phyloP scores from a whole-genome alignment of 2,329 filamentous ascomycete genomes.

The Coniella lustricola region DNA sequence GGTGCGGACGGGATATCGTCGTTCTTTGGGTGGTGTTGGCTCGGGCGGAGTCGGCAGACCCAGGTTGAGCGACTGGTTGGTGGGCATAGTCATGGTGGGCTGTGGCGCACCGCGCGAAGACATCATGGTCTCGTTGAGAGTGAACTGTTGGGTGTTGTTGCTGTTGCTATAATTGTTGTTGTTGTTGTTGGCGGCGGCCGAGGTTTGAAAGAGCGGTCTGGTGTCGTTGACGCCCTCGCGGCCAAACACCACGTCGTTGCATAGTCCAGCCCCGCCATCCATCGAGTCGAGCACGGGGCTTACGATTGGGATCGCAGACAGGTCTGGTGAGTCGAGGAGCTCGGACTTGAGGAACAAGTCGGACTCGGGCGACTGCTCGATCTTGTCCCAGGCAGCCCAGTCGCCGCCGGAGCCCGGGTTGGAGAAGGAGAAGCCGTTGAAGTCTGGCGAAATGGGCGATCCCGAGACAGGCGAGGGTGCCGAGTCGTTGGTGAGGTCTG shows the following conservation, averaged over 20 bases:
- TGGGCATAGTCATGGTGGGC: background rate
- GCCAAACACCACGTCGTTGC: slow-evolving; percentile 20
- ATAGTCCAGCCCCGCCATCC: slow-evolving; percentile 22
- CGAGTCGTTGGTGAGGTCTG: slow-evolving; percentile 30
- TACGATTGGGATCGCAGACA: slow-evolving; percentile 21
- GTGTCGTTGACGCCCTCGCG: slow-evolving; percentile 21
- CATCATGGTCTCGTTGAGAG: too few species aligned
- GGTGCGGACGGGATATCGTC: slow-evolving; percentile 16
- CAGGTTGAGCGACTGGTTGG: background rate
- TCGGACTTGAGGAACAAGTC: slow-evolving; percentile 27
- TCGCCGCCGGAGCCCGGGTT: slow-evolving; percentile 23
- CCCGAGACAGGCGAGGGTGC: slow-evolving; percentile 26
- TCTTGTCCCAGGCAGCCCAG: slow-evolving; percentile 26
- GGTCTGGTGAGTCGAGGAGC: slow-evolving; percentile 24
- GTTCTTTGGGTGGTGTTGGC: slow-evolving; percentile 5
- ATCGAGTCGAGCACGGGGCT: slow-evolving; percentile 31
- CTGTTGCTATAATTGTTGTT: slow-evolving; percentile 2
- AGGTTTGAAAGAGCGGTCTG: slow-evolving; percentile 22
- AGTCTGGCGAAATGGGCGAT: slow-evolving; percentile 25
- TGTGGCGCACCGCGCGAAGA: too few species aligned
- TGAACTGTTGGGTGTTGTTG: background rate
- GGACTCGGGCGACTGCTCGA: slow-evolving; percentile 23
- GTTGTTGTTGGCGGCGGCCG: slow-evolving; percentile 11
- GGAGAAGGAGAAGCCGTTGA: slow-evolving; percentile 24
- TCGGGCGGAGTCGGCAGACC: slow-evolving; percentile 3